Percentiles rank a stretch among this genome's conserved stretches.
phyloP scores from a whole-genome alignment of 352 stramenopile species.

The Globisporangium sylvaticum region DNA sequence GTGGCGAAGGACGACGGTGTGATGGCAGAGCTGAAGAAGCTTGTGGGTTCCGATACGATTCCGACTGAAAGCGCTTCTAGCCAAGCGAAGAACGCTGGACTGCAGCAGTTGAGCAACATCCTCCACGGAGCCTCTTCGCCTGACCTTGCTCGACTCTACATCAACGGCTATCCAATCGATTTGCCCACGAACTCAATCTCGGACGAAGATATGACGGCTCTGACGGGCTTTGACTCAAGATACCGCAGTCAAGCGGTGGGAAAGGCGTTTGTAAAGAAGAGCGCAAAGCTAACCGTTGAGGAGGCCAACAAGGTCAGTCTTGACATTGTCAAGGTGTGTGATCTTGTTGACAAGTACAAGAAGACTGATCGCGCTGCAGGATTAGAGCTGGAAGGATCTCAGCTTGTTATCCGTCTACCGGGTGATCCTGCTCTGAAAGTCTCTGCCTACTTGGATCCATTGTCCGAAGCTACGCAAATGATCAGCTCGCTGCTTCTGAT shows the following conservation, averaged over 20 bases:
- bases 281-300: constrained; percentile 32
- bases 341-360: constrained; percentile 74
- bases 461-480: constrained; percentile 86
- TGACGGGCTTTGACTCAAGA: constrained; percentile 69
- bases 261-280: constrained; percentile 68
- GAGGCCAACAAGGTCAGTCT: constrained; percentile 65
- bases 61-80: constrained; percentile 5
- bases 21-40: constrained; percentile 18
- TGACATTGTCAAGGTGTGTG: constrained; percentile 70
- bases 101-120: constrained; percentile 42
- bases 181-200: constrained; percentile 51
- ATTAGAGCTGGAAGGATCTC: constrained; percentile 32
- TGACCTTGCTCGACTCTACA: constrained; percentile 44
- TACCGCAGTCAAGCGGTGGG: constrained; percentile 66
- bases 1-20: constrained; percentile 2
- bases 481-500: constrained; percentile 86
- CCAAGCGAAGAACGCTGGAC: constrained; percentile 18
- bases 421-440: constrained; percentile 61
- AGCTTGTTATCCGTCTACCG: constrained; percentile 30
- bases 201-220: constrained; percentile 53
- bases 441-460: constrained; percentile 85
- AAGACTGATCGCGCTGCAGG: constrained; percentile 36
- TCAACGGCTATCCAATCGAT: constrained; percentile 68
- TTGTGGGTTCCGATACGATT: constrained; percentile 10
- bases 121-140: constrained; percentile 33